These are phyloP conservation scores for Mucor lusitanicus DNA, from an alignment of 371 early-diverging fungal genomes.

Conservation along the genomic window DNA sequence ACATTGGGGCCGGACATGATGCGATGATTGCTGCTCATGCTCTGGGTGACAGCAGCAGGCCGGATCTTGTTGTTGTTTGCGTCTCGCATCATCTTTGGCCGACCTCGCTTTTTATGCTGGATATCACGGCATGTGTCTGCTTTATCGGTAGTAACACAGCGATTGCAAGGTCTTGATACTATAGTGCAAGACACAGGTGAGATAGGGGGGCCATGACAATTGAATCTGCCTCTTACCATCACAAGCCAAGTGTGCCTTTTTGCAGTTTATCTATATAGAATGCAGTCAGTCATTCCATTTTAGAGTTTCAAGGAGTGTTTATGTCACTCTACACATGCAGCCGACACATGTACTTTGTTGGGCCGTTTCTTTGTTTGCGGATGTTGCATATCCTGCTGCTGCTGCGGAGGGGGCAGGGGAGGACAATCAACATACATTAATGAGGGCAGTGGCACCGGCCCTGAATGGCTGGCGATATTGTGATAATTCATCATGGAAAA, in stretches of 20 bases:
- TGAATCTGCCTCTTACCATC: conserved; percentile 15
- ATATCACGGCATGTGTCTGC: conserved; percentile 23
- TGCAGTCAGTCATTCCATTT: neutral
- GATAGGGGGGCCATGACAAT: neutral
- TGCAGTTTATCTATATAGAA: conserved; percentile 21
- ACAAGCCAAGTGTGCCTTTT: conserved; percentile 32
- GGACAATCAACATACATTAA: conserved; percentile 12
- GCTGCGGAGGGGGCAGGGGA: neutral
- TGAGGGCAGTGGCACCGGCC: neutral
- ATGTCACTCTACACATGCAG: conserved; percentile 14
- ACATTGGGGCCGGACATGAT: neutral
- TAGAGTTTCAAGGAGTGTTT: neutral
- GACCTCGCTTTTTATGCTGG: conserved; percentile 29
- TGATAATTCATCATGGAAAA: conserved; percentile 5
- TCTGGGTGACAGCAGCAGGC: neutral
- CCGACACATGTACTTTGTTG: conserved; percentile 19
- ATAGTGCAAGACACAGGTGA: neutral
- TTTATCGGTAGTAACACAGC: conserved; percentile 22
- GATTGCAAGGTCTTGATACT: conserved; percentile 28
- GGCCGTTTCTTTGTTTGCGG: conserved; percentile 1
- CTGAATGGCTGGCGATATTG: neutral
- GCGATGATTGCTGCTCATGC: neutral
- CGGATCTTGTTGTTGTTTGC: conserved; percentile 11
- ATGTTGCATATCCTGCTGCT: neutral
- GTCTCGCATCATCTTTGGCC: conserved; percentile 25